Evolutionary conservation across 208 protist genomes (phyloP), one percentile per base, ranked within the genome.

Genomic region (Trypanosoma mega): DNA sequence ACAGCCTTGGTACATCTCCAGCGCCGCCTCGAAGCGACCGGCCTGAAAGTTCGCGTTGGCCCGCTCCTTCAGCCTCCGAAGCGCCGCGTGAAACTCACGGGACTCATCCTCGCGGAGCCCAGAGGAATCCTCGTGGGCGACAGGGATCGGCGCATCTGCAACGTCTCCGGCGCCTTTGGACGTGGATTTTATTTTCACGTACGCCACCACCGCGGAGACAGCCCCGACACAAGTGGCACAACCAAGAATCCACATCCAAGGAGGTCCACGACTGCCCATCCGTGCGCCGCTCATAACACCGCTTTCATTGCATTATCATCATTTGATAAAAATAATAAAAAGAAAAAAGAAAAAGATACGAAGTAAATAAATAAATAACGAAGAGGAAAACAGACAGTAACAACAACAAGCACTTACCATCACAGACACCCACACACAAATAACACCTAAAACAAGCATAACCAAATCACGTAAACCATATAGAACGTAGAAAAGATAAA

Each of bases 1-100:
- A 57, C 84, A 94, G 45, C 85, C 74, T 64, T 94, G 79, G 48
- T 94, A 94, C 23, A 68, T 50, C 36, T 65, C 46, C 18, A 94
- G 36, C 4, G 87, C 87, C 18, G 77, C 77, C 24, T 88, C 87
- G 49, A 72, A 87, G 46, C 77, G 74, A 2, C 74, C 73, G 23
- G 69, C 61, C 47, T 87, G 80, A 53, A 93, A 93, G 20, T 73
- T 57, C 2, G 53, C 18, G 47, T 93, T 93, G 0, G 78, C 87
- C 12, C 72, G 62, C 50, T 77, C 52, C 66, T 93, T 93, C 49
- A 72, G 49, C 33, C 55, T 53, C 37, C n/a, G 56, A 11, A 26
- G 65, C 29, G 20, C 39, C 51, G 3, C 72, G 49, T 70, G 76
- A 37, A 43, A 72, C 41, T 18, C 39, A 5, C 20, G 14, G 29